Evolutionary conservation across 345 rosid species (phyloP), one percentile per base, ranked within the genome.

Genomic region (Citrus trifoliata): DNA sequence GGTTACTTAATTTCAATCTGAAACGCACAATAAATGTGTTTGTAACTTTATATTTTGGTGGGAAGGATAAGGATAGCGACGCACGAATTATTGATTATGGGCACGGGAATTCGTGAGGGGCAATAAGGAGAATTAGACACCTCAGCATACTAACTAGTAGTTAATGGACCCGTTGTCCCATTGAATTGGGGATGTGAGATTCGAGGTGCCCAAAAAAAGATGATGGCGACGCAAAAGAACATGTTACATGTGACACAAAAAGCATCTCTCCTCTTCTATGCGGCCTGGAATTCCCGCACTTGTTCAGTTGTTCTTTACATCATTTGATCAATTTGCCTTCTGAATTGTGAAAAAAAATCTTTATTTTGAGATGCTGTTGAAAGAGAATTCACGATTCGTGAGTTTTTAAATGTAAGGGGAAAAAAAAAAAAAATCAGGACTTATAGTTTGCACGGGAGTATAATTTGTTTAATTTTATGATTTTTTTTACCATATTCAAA

Each of bases 221-320:
- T 5, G 74, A 35, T 1, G 7, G 58, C 10, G 60, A 71, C 75
- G 14, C 51, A 78, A 38, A 66, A 53, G 22, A 37, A 37, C 78
- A 71, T 60, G 62, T 18, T 58, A 48, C 83, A 66, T 51, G 82
- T 78, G 86, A 70, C 75, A 24, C 35, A 78, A 25, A 66, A 53
- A 18, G 22, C 22, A 53, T 46, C 51, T 46, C 58, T 18, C 58
- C 58, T 4, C 22, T 18, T 53, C 58, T 18, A 1, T 53, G 58
- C 58, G 19, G 51, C n/a, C 76, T 12, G 63, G 63, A 48, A 25
- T 70, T 40, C 30, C 16, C 71, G 55, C 30, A 12, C 67, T 13
- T 27, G 32, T 62, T 27, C 66, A 8, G 42, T 9, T 38, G 42
- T 38, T 8, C 42, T 38, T 38, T 12, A 28, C 1, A 10, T 3